Evolutionary conservation across 2,329 filamentous ascomycete genomes (phyloP).

Genomic region (Nemania sp.): DNA sequence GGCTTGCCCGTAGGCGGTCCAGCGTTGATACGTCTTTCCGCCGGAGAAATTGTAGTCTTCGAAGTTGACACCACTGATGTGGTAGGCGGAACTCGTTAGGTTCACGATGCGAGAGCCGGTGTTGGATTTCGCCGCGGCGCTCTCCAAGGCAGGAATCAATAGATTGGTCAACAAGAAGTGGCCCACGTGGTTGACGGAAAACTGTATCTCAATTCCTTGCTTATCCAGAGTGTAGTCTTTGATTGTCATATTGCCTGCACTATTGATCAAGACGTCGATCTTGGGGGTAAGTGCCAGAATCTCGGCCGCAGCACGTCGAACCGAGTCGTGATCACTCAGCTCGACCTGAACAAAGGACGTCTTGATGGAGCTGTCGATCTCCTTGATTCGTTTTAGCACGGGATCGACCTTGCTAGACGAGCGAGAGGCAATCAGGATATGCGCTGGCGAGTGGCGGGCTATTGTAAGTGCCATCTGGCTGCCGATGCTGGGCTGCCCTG

Average conservation of each 20-base stretch:
- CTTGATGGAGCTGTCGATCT: slow-evolving; percentile 26
- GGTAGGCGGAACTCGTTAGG: slow-evolving; percentile 45
- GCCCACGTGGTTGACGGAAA: slow-evolving; percentile 52
- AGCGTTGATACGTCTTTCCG: slow-evolving; percentile 44
- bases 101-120: slow-evolving; percentile 38
- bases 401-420: slow-evolving; percentile 26
- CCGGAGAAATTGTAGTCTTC: slow-evolving; percentile 46
- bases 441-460: slow-evolving; percentile 24
- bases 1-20: slow-evolving; percentile 50
- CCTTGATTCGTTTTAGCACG: slow-evolving; percentile 22
- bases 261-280: slow-evolving; percentile 34
- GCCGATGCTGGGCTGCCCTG: slow-evolving; percentile 28
- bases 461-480: slow-evolving; percentile 25
- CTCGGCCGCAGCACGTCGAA: slow-evolving; percentile 27
- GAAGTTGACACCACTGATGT: slow-evolving; percentile 44
- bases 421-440: slow-evolving; percentile 31
- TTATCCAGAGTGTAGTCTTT: slow-evolving; percentile 31
- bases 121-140: neutral
- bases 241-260: slow-evolving; percentile 31
- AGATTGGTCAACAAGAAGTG: slow-evolving; percentile 53
- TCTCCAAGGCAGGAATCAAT: slow-evolving; percentile 38
- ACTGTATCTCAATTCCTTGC: slow-evolving; percentile 43
- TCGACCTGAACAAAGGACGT: slow-evolving; percentile 32
- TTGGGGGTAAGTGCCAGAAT: slow-evolving; percentile 23
- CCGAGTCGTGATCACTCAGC: slow-evolving; percentile 28